Percentiles rank a stretch among this genome's conserved stretches.
Evolutionary conservation across 1,284 basidiomycete genomes (phyloP).

Genomic region (Pisolithus thermaeus): DNA sequence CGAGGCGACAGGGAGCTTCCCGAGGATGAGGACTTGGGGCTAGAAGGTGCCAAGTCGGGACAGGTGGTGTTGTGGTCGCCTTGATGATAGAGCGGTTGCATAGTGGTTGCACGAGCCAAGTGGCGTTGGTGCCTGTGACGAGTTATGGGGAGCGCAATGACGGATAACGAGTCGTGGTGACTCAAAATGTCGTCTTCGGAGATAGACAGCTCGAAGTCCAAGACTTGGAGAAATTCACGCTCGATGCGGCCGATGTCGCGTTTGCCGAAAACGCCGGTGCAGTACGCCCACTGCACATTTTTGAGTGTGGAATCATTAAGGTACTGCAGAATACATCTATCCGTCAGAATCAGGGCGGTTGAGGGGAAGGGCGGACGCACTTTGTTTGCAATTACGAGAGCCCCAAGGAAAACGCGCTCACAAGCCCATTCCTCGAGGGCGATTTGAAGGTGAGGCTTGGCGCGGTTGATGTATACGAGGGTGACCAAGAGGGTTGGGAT

Average conservation of each 20-base stretch:
- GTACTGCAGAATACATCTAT: conserved; percentile 38
- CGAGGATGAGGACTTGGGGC: conserved; percentile 20
- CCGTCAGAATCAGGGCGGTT: conserved; percentile 8
- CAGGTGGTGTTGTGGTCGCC: conserved; percentile 13
- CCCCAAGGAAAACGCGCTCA: conserved; percentile 69
- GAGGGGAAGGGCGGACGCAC: conserved; percentile 33
- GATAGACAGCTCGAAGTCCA: conserved; percentile 63
- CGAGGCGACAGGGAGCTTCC: conserved; percentile 25
- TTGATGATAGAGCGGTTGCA: conserved; percentile 13
- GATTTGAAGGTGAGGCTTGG: conserved; percentile 67
- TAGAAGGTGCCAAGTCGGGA: conserved; percentile 21
- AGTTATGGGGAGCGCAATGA: conserved; percentile 28
- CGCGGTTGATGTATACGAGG: conserved; percentile 66
- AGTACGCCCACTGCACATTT: conserved; percentile 73
- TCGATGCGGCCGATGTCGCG: conserved; percentile 72
- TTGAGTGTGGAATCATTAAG: conserved; percentile 71
- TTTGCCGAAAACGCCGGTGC: conserved; percentile 74
- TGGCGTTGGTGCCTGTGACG: conserved; percentile 21
- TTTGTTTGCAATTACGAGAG: conserved; percentile 68
- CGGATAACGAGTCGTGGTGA: conserved; percentile 51
- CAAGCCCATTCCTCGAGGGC: conserved; percentile 74
- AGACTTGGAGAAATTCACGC: conserved; percentile 70
- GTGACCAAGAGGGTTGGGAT: conserved; percentile 57
- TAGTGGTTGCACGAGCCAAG: conserved; percentile 14
- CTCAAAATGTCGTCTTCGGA: conserved; percentile 57